Evolutionary conservation across 2,329 filamentous ascomycete species (phyloP).

Genomic region (Ilyonectria robusta): DNA sequence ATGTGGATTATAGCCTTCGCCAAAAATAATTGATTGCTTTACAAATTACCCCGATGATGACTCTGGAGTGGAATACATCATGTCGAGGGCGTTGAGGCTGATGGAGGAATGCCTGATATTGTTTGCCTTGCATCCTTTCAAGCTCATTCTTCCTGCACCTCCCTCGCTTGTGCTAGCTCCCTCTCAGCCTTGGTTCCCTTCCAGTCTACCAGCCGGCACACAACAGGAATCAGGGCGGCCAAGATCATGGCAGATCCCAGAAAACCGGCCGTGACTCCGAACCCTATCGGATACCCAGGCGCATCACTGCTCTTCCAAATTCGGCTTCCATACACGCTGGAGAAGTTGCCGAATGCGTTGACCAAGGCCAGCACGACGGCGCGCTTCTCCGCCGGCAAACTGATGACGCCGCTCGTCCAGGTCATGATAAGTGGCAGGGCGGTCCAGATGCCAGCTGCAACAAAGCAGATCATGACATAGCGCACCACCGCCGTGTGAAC

Average conservation of each 20-base stretch:
- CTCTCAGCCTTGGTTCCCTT: slow-evolving; percentile 28
- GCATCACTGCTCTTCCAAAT: slow-evolving; percentile 47
- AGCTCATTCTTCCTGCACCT: neutral
- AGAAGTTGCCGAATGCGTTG: slow-evolving; percentile 27
- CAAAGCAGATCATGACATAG: slow-evolving; percentile 36
- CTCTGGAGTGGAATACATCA: too few species aligned
- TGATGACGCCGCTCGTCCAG: slow-evolving; percentile 25
- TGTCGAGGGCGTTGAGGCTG: too few species aligned
- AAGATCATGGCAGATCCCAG: slow-evolving; percentile 45
- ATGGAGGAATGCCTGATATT: too few species aligned
- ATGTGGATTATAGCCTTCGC: too few species aligned
- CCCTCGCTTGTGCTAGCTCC: slow-evolving; percentile 1
- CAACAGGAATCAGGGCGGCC: slow-evolving; percentile 42
- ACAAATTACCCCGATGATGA: too few species aligned
- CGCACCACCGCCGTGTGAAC: slow-evolving; percentile 5
- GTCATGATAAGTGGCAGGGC: slow-evolving; percentile 30
- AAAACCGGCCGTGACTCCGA: slow-evolving; percentile 50
- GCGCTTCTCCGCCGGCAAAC: slow-evolving; percentile 21
- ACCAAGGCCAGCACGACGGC: slow-evolving; percentile 26
- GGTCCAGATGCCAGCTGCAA: slow-evolving; percentile 19
- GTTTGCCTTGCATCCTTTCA: too few species aligned
- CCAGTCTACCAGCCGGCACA: slow-evolving; percentile 32
- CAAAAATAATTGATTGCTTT: too few species aligned
- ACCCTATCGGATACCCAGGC: slow-evolving; percentile 47
- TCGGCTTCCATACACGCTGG: slow-evolving; percentile 27